Evolutionary conservation across 2,329 filamentous ascomycete genomes (phyloP).

Genomic region (Sporothrix pallida): DNA sequence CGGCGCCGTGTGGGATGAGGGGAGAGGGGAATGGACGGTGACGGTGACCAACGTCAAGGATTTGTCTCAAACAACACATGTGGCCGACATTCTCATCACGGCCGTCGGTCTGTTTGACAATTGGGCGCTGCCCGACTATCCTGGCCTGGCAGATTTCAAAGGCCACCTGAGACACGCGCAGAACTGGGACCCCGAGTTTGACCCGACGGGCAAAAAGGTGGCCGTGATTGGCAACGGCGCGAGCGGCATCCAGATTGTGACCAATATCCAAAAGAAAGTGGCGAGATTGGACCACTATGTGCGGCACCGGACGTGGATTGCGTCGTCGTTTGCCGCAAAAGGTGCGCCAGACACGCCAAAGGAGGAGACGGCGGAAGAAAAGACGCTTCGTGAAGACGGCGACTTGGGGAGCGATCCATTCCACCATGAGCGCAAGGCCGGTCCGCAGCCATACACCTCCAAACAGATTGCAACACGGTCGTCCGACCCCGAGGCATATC

Average conservation of each 20-base stretch:
- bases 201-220: conserved; percentile 55
- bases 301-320: conserved; percentile 70
- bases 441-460: conserved; percentile 58
- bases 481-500: conserved; percentile 64
- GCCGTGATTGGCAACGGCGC: conserved; percentile 63
- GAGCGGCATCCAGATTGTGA: conserved; percentile 57
- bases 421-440: conserved; percentile 23
- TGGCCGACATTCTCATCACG: conserved; percentile 64
- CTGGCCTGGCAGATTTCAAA: conserved; percentile 57
- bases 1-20: conserved; percentile 60
- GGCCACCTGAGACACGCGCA: conserved; percentile 62
- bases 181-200: conserved; percentile 58
- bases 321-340: conserved; percentile 53
- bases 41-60: conserved; percentile 49
- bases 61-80: no score
- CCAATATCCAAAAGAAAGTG: conserved; percentile 56
- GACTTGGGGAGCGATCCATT: neutral
- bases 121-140: conserved; percentile 58
- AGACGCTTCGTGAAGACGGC: neutral
- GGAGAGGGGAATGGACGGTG: conserved; percentile 61
- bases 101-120: conserved; percentile 67
- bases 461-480: conserved; percentile 63
- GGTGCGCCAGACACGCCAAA: no score
- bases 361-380: no score
- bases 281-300: conserved; percentile 67